These are phyloP conservation scores for Triticum monococcum DNA, from an alignment of 176 grass and related monocot species.

Conservation along the genomic window DNA sequence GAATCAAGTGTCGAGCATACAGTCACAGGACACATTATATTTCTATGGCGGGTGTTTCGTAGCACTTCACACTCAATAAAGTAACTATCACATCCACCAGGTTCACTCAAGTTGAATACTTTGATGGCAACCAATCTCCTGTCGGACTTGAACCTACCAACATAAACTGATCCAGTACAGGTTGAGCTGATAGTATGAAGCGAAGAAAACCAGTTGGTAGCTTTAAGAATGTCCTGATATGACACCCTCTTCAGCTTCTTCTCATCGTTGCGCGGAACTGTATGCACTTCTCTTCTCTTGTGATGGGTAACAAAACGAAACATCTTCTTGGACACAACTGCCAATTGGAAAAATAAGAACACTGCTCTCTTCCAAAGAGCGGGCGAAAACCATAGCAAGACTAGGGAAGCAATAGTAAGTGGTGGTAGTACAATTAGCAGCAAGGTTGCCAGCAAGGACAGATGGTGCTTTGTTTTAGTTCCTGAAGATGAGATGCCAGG, in stretches of 20 bases:
- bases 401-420: background rate
- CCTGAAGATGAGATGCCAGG: background rate
- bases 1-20: slow-evolving; percentile 12
- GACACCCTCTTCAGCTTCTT: slow-evolving; percentile 21
- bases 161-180: slow-evolving; percentile 2
- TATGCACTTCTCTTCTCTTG: background rate
- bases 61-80: slow-evolving; percentile 24
- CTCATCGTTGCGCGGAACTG: background rate
- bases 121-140: slow-evolving; percentile 7
- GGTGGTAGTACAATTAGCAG: background rate
- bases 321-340: too few species aligned
- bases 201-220: slow-evolving; percentile 33
- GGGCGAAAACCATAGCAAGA: background rate
- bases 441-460: background rate
- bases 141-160: slow-evolving; percentile 30
- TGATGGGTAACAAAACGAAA: too few species aligned
- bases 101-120: slow-evolving; percentile 25
- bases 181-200: slow-evolving; percentile 6
- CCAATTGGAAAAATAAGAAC: too few species aligned
- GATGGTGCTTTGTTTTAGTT: background rate
- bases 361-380: too few species aligned
- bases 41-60: slow-evolving; percentile 14
- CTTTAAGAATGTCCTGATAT: slow-evolving; percentile 25
- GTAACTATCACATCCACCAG: background rate
- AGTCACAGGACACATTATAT: background rate